Evolutionary conservation across 2,329 filamentous ascomycete genomes (phyloP), one percentile per base, ranked within the genome.

Genomic region (Stagonosporopsis rhizophila): DNA sequence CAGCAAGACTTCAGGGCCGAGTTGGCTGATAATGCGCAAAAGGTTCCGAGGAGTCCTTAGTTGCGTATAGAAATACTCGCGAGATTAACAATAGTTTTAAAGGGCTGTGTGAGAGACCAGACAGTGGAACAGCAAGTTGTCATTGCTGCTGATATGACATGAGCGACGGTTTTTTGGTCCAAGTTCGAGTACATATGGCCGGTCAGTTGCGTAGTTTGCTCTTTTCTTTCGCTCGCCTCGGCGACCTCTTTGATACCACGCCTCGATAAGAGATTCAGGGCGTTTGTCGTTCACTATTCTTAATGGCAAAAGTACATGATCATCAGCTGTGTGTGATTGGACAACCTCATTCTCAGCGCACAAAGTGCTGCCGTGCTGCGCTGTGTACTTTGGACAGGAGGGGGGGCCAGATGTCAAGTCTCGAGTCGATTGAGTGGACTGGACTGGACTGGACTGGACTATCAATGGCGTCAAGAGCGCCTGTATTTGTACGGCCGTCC

Each of bases 1-100:
- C 61, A 67, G 42, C 59, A 69, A 32, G 50, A 46, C 15, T 71
- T 67, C 39, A 56, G 64, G 11, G 67, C 62, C 3, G 71, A 72
- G 39, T 38, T 74, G 44, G 69, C 71, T 28, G 71, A 63, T 17
- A 30, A 27, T 44, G 27, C 22, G n/a, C 50, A 44, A 11, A 61
- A 64, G 44, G 45, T 59, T 42, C 27, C 44, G 25, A 27, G 46
- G 19, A 28, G 27, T 15, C 27, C 28, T 39, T 45, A 39, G 48
- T n/a, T 12, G 14, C 12, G 3, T 20, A 8, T 30, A 1, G 19
- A 3, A 12, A 14, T 20, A 15, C 19, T 20, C 1, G 9, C 4
- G 22, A 17, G 38, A 5, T 12, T 8, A 25, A 25, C 8, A 2
- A 15, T 32, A 15, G 30, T 7, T 14, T n/a, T 1, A 25, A n/a